Evolutionary conservation across 2,329 filamentous ascomycete genomes (phyloP), one percentile per base, ranked within the genome.

Genomic region (Ophiocordyceps camponoti-saundersi): DNA sequence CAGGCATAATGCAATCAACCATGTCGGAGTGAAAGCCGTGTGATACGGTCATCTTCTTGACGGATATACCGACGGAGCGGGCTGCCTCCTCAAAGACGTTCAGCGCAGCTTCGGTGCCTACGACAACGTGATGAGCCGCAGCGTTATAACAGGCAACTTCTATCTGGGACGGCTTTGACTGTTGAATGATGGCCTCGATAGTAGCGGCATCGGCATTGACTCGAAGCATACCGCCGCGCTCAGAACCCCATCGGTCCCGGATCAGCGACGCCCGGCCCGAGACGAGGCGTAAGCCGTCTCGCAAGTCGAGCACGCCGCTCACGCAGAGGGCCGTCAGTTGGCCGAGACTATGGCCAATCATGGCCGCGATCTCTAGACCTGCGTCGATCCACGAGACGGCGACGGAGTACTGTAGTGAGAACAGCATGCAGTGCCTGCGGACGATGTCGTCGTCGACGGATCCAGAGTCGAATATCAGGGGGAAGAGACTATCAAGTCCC

Each of bases 331-430:
- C 65, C 0, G 63, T 62, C 1, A 67, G 46, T 48, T 68, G 53
- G 6, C 65, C 65, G 42, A 68, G 62, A 46, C 61, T 65, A 48
- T 69, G 65, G 1, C 66, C 66, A 6, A 54, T 23, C 10, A 53
- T 22, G 11, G 46, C 44, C 12, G 44, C 45, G 4, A 48, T 23
- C 12, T 49, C 12, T 13, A 52, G 20, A 1, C 53, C 53, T 10
- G 48, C 34, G 15, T 48, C 45, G 10, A 54, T 47, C 53, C 53
- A 54, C 3, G 47, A 40, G 12, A 22, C 45, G 5, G 53, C 51
- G 39, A 32, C 44, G 0, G 53, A 39, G 30, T 52, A 51, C n/a
- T 54, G 53, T 15, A 49, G 5, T 1, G 49, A 44, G 21, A 54
- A 50, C 3, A 50, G 23, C 11, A 67, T 53, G 7, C 56, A 58